Conservation (phyloP, 164 flowering plant species). For the Stephania yunnanensis region DNA sequence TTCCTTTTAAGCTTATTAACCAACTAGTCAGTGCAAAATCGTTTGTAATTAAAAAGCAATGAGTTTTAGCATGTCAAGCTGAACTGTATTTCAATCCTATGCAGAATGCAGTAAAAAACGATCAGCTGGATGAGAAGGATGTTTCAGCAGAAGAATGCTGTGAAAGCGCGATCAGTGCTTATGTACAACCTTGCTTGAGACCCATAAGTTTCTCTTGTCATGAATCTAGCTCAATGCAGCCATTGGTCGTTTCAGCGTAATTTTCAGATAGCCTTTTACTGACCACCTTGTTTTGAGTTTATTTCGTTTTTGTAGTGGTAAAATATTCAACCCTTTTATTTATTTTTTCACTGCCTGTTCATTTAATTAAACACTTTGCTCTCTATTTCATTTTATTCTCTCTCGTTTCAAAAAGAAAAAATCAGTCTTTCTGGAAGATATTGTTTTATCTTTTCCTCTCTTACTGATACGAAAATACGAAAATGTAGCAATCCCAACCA, state of each 20-base stretch:
- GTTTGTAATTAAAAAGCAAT: neutral
- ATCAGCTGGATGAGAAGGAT: slow-evolving; percentile 48
- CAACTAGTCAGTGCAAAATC: neutral
- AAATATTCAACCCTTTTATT: neutral
- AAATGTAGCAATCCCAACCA: no score
- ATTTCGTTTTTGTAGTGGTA: neutral
- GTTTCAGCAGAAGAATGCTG: slow-evolving; percentile 29
- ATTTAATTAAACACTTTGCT: neutral
- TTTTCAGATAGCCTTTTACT: neutral
- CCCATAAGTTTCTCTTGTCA: slow-evolving; percentile 20
- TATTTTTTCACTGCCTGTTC: neutral
- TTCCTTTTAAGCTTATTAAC: neutral
- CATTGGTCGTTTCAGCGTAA: slow-evolving; percentile 24
- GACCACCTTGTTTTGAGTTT: neutral
- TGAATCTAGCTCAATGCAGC: slow-evolving; percentile 34
- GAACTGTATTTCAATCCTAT: slow-evolving; percentile 3
- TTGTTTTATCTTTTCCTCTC: no score
- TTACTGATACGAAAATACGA: no score
- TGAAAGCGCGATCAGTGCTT: slow-evolving; percentile 40
- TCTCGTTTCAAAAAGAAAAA: no score
- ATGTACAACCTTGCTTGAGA: slow-evolving; percentile 47
- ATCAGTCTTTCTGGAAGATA: no score
- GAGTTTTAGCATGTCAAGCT: neutral
- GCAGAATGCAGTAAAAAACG: slow-evolving; percentile 58
- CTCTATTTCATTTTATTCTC: neutral